Percentiles rank a stretch among this genome's conserved stretches.
phyloP scores from a whole-genome alignment of 2,329 filamentous ascomycete species.

The Cladosporium sp. region DNA sequence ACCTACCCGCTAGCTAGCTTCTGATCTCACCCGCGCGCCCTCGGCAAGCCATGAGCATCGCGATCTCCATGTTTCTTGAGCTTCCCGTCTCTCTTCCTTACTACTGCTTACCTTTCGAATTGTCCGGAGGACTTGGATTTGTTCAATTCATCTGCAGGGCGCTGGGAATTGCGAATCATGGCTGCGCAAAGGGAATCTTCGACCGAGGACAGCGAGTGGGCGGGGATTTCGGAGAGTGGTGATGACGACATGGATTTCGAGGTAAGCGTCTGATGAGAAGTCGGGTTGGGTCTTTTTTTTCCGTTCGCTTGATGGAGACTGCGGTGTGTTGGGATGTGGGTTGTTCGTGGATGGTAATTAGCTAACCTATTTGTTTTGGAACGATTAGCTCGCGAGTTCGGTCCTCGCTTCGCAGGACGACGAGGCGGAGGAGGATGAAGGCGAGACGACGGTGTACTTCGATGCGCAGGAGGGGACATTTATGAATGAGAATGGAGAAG shows the following conservation, averaged over 20 bases:
- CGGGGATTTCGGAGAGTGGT: slow-evolving; percentile 25
- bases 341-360: too few relatives aligned
- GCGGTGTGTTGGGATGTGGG: neutral
- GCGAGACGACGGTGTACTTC: slow-evolving; percentile 40
- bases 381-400: slow-evolving; percentile 36
- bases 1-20: neutral
- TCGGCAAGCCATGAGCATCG: neutral
- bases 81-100: neutral
- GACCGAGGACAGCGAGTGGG: slow-evolving; percentile 16
- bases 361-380: slow-evolving; percentile 18
- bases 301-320: neutral
- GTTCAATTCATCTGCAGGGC: neutral
- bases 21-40: neutral
- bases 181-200: neutral
- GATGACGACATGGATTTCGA: slow-evolving; percentile 57
- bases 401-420: slow-evolving; percentile 43
- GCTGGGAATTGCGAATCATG: neutral
- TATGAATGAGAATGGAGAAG: slow-evolving; percentile 29
- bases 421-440: slow-evolving; percentile 44
- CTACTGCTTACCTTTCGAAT: neutral
- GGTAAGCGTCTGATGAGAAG: slow-evolving; percentile 22
- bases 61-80: neutral
- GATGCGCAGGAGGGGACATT: slow-evolving; percentile 42
- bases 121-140: neutral
- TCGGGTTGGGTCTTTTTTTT: too few relatives aligned